Evolutionary conservation across 108 stramenopile species (phyloP), one percentile per base, ranked within the genome.

Genomic region (Asterionellopsis glacialis): DNA sequence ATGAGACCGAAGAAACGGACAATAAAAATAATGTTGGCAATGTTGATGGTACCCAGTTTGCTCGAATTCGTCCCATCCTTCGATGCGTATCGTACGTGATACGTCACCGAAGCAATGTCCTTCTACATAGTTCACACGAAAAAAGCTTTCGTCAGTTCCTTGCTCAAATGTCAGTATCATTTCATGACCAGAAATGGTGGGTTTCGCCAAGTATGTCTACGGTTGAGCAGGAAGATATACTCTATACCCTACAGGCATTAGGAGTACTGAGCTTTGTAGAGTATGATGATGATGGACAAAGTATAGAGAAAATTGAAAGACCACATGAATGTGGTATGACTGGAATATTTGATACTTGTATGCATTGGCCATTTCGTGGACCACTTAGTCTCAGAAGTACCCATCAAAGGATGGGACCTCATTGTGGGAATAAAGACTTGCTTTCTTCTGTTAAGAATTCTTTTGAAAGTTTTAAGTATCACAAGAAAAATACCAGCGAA

Each of bases 81-180:
- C 39, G 26, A 41, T 16, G 56, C n/a, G 16, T 9, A 33, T 33
- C 33, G 7, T 33, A 33, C 33, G 5, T 33, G 33, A 33, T 33
- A 7, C 33, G 33, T 33, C 33, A 33, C 33, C 33, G 33, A 33
- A 33, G 33, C 33, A 33, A 33, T 7, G 33, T 33, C 33, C 33
- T 33, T 7, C 33, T 48, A 21, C 47, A 48, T 2, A 19, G 47
- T 5, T 7, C 47, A 2, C 16, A 48, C 47, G 47, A 57, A 4
- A 57, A 38, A 33, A 33, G 33, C 33, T 57, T 57, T 57, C 56
- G 39, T 1, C 33, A 57, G n/a, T 40, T 57, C 39, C 15, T 57
- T 9, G 16, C 39, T 1, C 28, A 39, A 42, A 16, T 57, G 3
- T 40, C 56, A 41, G 41, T 57, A 2, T 57, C 39, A 2, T 57